Base-by-base conservation (phyloP, 1,284 basidiomycete species). In the Microbotryum silenes-acaulis region DNA sequence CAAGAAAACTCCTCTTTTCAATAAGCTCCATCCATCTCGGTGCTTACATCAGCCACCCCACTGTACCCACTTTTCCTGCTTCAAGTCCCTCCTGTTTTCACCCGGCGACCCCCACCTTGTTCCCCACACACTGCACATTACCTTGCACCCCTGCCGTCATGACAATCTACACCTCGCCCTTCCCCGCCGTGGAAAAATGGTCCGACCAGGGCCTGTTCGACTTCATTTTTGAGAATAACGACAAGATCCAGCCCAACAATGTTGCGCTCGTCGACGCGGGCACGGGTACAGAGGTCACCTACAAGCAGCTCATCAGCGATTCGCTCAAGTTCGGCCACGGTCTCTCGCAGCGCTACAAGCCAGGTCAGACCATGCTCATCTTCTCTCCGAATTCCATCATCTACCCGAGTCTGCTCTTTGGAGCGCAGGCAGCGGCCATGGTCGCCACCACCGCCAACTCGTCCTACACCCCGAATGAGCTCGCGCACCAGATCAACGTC, bases 401-500 rank as follows among this genome's bases (percentile, higher is more conserved):
- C 6, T 69, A 67, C 57, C 60, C 61, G 6, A 51, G 57, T 18
- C 54, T 67, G 27, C 25, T 67, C 42, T 56, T 69, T 8, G 67
- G 53, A 4, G 60, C 61, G 20, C 51, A 49, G 47, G 65, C 65
- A 1, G 62, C 67, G 2, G 65, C 62, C 14, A 21, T 69, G 29
- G 53, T 58, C 37, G 60, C 65, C 18, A 67, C 67, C 29, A 65
- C 65, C 31, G 67, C 67, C n/a, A 69, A 69, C 57, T 54, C 61
- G 2, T 10, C 46, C 27, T 69, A 69, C 60, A 60, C 60, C 3
- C 29, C 61, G 12, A 42, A 46, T 14, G 68, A 69, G 21, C 63
- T 69, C 37, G 50, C 53, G 2, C 68, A 69, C 44, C 57, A 60
- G 3, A 37, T 69, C 53, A 6, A 57, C 8, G 45, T 63, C 6